Base-by-base conservation (phyloP, 2,329 filamentous ascomycete genomes). In the Periconia sp. region DNA sequence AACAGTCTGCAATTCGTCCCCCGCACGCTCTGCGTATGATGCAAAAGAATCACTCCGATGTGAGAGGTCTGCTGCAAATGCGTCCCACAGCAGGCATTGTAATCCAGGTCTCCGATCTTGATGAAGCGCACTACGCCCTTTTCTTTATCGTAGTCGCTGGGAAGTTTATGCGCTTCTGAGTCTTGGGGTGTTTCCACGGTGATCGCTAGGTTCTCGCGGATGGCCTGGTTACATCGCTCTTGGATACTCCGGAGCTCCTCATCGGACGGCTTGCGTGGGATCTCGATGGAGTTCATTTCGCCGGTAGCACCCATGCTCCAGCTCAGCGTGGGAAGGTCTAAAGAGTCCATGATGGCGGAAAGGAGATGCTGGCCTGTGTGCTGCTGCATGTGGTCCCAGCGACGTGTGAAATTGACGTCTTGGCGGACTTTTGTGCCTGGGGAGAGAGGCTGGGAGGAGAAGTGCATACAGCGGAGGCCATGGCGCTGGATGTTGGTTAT, bases 401-500 rank as follows among this genome's bases (percentile, higher is more conserved):
- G 54, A 9, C 64, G 56, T 3, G 48, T 32, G 34, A 63, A 66
- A 34, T 65, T 54, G 33, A 68, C 52, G 4, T 49, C 52, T 44
- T 68, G 64, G 9, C 42, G 50, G 3, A 68, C 61, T 13, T 44
- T 43, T 5, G 56, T 65, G 80, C 92, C 32, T 88, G 92, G 0
- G 77, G 95, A 16, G 90, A 96, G 83, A 87, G 91, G 11, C 92
- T 90, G 61, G 88, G 92, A 30, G 92, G 92, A 92, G 87, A 86
- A 19, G 87, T 87, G 0, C 63, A 89, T 51, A 76, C 84, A 51
- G 75, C 78, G 22, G 81, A 96, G 61, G 74, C 81, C 63, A 36
- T 65, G 63, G 16, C 63, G 60, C 38, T 67, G 60, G 16, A 67
- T 52, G 32, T 49, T 63, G 16, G 48, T 59, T 23, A 67, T 59